Evolutionary conservation across 2,329 filamentous ascomycete genomes (phyloP).

Genomic region (Curvularia hawaiiensis): DNA sequence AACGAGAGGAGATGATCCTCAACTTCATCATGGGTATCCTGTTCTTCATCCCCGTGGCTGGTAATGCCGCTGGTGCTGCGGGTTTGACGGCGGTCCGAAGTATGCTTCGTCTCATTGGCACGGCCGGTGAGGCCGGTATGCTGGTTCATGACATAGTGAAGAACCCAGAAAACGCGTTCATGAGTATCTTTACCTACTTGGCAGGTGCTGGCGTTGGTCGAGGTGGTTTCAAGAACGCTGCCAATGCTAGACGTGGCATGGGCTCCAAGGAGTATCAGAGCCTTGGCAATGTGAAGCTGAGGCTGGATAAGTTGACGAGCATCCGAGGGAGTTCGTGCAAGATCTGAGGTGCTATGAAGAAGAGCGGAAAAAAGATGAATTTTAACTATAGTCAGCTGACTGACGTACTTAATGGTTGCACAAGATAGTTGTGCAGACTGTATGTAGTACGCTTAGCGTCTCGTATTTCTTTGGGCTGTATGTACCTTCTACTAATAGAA

Average conservation of each 20-base stretch:
- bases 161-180: constrained; percentile 15
- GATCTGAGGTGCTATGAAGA: not conserved
- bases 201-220: constrained; percentile 13
- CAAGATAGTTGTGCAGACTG: too few relatives aligned
- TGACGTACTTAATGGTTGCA: not conserved
- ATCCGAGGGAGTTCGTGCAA: not conserved
- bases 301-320: constrained; percentile 8
- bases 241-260: constrained; percentile 11
- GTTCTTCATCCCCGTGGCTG: too few relatives aligned
- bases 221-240: constrained; percentile 13
- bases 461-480: too few relatives aligned
- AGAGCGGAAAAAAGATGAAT: not conserved
- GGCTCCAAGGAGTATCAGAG: constrained; percentile 8
- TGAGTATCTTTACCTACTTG: constrained; percentile 15
- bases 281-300: constrained; percentile 11
- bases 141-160: constrained; percentile 16
- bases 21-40: too few relatives aligned
- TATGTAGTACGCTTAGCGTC: too few relatives aligned
- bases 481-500: too few relatives aligned
- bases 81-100: too few relatives aligned
- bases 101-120: too few relatives aligned
- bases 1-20: too few relatives aligned
- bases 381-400: not conserved
- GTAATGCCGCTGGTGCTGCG: too few relatives aligned
- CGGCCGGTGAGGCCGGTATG: not conserved